phyloP scores from a whole-genome alignment of 1,284 basidiomycete species.

The Fomitopsis pinicola region DNA sequence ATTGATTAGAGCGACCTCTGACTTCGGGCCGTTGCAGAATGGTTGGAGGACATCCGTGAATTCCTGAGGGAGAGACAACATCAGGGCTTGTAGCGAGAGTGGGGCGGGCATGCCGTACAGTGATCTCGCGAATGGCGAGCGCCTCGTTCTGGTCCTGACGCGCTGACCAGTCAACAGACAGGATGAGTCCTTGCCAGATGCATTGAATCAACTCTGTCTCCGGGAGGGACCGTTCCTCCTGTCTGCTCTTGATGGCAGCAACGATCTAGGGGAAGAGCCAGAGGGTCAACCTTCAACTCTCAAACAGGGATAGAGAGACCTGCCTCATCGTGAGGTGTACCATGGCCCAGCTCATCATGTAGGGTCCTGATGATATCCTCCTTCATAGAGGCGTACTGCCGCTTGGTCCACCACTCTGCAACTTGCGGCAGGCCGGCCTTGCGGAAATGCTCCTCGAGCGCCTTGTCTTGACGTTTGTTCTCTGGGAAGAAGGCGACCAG shows the following conservation, averaged over 20 bases:
- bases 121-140: conserved; percentile 80
- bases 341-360: conserved; percentile 41
- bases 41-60: conserved; percentile 82
- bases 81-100: background rate
- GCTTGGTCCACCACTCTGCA: conserved; percentile 90
- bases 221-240: conserved; percentile 68
- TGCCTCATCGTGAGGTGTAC: conserved; percentile 63
- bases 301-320: conserved; percentile 19
- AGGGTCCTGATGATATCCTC: conserved; percentile 29
- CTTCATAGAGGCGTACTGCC: conserved; percentile 65
- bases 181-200: conserved; percentile 90
- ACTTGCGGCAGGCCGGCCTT: conserved; percentile 73
- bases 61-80: conserved; percentile 45
- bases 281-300: conserved; percentile 2
- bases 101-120: conserved; percentile 40
- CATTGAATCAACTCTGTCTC: conserved; percentile 83
- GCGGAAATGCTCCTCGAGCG: conserved; percentile 85
- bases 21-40: conserved; percentile 84
- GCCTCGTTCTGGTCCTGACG: conserved; percentile 88
- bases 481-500: conserved; percentile 84
- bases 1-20: conserved; percentile 90
- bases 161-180: conserved; percentile 81
- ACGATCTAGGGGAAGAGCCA: conserved; percentile 53
- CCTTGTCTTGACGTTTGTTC: conserved; percentile 70
- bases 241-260: conserved; percentile 62